Conservation (phyloP, 2,329 filamentous ascomycete genomes). For the Alternaria hordeiaustralica region DNA sequence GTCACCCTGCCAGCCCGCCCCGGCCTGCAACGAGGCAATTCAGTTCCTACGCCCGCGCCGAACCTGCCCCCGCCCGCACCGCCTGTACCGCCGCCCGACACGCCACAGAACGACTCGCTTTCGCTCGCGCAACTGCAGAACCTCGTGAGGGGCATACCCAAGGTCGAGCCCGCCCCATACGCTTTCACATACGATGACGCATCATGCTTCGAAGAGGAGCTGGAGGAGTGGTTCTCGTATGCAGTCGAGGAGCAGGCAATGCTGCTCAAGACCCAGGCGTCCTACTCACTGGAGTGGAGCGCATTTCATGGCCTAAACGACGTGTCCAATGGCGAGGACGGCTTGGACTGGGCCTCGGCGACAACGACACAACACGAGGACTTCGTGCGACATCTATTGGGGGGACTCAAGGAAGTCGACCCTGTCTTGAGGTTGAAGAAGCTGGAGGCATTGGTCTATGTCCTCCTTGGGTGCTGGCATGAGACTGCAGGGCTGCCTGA, state of each 20-base stretch:
- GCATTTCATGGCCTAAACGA: slow-evolving; percentile 48
- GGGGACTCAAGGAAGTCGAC: slow-evolving; percentile 39
- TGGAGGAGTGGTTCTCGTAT: slow-evolving; percentile 98
- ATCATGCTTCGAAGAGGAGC: slow-evolving; percentile 75
- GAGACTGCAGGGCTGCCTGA: slow-evolving; percentile 55
- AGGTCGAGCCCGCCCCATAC: slow-evolving; percentile 63
- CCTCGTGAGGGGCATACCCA: slow-evolving; percentile 54
- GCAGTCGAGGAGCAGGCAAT: slow-evolving; percentile 84
- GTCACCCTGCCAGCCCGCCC: slow-evolving; percentile 45
- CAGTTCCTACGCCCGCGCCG: slow-evolving; percentile 48
- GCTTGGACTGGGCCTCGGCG: slow-evolving; percentile 70
- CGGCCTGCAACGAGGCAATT: slow-evolving; percentile 49
- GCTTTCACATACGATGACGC: slow-evolving; percentile 71
- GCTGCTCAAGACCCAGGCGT: slow-evolving; percentile 74
- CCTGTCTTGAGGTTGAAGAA: slow-evolving; percentile 40
- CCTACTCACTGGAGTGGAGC: slow-evolving; percentile 78
- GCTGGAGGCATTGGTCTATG: slow-evolving; percentile 55
- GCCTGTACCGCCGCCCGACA: slow-evolving; percentile 37
- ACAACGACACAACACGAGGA: slow-evolving; percentile 61
- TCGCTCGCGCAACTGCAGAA: slow-evolving; percentile 56
- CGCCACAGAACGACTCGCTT: slow-evolving; percentile 51
- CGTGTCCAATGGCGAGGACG: slow-evolving; percentile 50
- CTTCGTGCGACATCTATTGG: slow-evolving; percentile 61
- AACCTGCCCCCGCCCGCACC: slow-evolving; percentile 53
- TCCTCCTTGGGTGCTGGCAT: slow-evolving; percentile 57